A percentile compares a stretch with the other conserved stretches of the same genome.
Evolutionary conservation across 352 stramenopile genomes (phyloP).

Genomic region (Ophiocytium majus): DNA sequence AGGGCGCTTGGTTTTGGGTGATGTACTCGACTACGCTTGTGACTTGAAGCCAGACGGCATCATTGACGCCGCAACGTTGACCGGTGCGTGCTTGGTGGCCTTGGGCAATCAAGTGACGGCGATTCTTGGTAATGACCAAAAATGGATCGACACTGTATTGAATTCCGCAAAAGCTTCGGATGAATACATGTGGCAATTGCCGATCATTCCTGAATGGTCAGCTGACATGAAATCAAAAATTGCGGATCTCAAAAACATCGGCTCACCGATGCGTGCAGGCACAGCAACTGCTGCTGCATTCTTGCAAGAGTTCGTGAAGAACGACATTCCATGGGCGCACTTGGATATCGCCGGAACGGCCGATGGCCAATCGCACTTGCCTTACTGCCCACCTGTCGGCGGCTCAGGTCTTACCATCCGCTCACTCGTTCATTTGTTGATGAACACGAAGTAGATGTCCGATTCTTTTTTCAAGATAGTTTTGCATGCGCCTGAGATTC

Average conservation of each 20-base stretch:
- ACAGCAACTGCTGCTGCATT: constrained; percentile 73
- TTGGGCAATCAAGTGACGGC: constrained; percentile 63
- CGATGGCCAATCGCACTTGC: background rate
- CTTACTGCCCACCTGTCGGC: background rate
- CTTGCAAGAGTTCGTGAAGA: constrained; percentile 84
- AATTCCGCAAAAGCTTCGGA: constrained; percentile 62
- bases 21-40: constrained; percentile 38
- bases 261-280: constrained; percentile 57
- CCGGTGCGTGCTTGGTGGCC: constrained; percentile 68
- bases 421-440: background rate
- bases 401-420: background rate
- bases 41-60: constrained; percentile 54
- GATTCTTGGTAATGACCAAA: constrained; percentile 65
- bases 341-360: constrained; percentile 70
- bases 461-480: constrained; percentile 16
- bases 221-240: constrained; percentile 69
- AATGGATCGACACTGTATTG: constrained; percentile 62
- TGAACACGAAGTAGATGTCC: constrained; percentile 6
- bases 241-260: constrained; percentile 70
- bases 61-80: constrained; percentile 72
- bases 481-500: constrained; percentile 1
- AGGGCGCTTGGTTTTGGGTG: constrained; percentile 50
- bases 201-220: constrained; percentile 66
- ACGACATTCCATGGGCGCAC: constrained; percentile 76
- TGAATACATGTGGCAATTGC: constrained; percentile 74